phyloP scores from a whole-genome alignment of 139 green algal species.

The Zygnema circumcarinatum region DNA sequence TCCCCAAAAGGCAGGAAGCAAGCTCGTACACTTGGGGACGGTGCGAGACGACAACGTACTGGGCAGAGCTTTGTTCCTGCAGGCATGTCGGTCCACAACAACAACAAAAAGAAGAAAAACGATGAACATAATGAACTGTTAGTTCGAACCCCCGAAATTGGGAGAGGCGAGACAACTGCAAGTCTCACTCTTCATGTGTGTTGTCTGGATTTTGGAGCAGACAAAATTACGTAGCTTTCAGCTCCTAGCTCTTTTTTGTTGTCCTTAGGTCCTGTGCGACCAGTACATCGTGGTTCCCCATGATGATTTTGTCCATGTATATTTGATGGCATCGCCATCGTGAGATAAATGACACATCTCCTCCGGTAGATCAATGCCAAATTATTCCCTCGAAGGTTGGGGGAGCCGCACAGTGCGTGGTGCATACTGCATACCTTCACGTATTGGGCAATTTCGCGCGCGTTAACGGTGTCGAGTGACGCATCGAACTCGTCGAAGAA shows the following conservation, averaged over 20 bases:
- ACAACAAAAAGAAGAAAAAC: conserved; percentile 1
- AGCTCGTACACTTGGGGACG: conserved; percentile 77
- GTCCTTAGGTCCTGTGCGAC: conserved; percentile 1
- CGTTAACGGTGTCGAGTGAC: conserved; percentile 73
- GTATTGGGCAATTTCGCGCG: conserved; percentile 69
- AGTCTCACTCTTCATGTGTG: not conserved
- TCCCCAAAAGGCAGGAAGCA: conserved; percentile 70
- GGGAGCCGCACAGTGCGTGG: not conserved
- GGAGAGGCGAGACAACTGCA: too few relatives aligned
- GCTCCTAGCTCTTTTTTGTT: conserved; percentile 7
- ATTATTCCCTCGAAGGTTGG: not conserved
- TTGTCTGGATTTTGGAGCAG: not conserved
- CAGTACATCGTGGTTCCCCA: not conserved
- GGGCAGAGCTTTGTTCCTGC: conserved; percentile 56
- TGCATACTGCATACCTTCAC: conserved; percentile 45
- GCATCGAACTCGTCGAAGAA: conserved; percentile 87
- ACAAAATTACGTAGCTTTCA: not conserved
- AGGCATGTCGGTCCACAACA: not conserved
- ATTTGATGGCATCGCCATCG: not conserved
- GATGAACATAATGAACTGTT: not conserved
- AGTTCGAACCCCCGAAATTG: not conserved
- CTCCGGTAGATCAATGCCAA: too few relatives aligned
- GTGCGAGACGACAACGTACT: conserved; percentile 83
- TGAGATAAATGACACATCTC: not conserved
- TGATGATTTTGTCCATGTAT: not conserved